Base-by-base conservation (phyloP, 176 grass and related monocot genomes). In the Eleusine coracana region DNA sequence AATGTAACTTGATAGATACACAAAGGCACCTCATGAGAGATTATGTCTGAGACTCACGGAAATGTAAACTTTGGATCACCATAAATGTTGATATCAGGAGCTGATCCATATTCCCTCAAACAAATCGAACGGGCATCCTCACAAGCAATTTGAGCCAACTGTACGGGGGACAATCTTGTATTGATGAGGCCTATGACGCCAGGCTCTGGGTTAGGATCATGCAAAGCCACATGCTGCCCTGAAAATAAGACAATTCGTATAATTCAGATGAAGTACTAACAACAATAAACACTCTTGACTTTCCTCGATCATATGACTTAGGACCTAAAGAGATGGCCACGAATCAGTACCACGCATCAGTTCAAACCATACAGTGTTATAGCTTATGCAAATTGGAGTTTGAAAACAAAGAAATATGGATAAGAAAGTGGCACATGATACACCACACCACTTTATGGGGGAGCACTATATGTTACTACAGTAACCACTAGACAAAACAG, bases 211-310 rank as follows among this genome's bases (percentile, higher is more conserved):
- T 94, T 71, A 85, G 86, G 90, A 68, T 92, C 88, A 83, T 97
- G 92, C 92, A 97, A 92, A 78, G 81, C 95, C 77, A 97, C 95
- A 84, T 97, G 95, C 78, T 97, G 95, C 71, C 95, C 95, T 97
- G 92, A 85, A 90, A 85, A 66, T 51, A 71, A 71, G 18, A 56
- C 69, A 80, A 50, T 5, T 1, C 10, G 14, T 36, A 58, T 31
- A 73, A 29, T 42, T 83, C 23, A 87, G 84, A 69, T 73, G 13
- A 78, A 73, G 6, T 14, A 4, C 61, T 42, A 70, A 70, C 36
- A 68, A 51, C 18, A 73, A 74, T 63, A 79, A 36, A 78, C 41
- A 8, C 29, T 86, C 29, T 86, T 0, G 6, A 73, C 62, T 64
- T 38, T 73, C 0, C 2, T 27, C 5, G 12, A 76, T 63, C 41